Conservation (phyloP, 1,139 yeast species). For the Suhomyces bokatorum region DNA sequence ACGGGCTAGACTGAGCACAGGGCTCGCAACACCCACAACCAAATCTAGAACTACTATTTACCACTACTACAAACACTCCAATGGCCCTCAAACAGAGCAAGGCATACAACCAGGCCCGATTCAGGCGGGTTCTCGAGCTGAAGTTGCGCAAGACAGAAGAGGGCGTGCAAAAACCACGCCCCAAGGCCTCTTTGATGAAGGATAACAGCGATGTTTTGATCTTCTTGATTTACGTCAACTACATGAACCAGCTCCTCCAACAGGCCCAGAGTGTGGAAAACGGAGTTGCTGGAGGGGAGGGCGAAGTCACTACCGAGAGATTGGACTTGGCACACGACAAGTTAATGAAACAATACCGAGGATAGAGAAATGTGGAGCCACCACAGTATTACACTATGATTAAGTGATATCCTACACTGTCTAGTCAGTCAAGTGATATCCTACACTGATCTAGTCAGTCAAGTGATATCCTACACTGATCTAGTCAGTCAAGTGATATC, state of each 20-base stretch:
- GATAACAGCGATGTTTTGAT: conserved; percentile 47
- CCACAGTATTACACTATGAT: too few species aligned
- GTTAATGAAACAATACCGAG: conserved; percentile 30
- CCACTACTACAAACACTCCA: background rate
- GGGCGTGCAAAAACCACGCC: conserved; percentile 5
- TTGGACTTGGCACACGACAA: conserved; percentile 24
- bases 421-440: too few species aligned
- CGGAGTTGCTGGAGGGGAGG: conserved; percentile 29
- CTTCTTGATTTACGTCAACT: conserved; percentile 51
- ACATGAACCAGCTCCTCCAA: conserved; percentile 41
- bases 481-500: too few species aligned
- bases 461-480: too few species aligned
- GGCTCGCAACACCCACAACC: background rate
- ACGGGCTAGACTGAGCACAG: background rate
- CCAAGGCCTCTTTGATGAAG: conserved; percentile 23
- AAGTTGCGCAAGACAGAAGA: conserved; percentile 10
- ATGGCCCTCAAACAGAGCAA: conserved; percentile 14
- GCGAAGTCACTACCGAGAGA: conserved; percentile 19
- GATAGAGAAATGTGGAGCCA: conserved; percentile 16
- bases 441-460: too few species aligned
- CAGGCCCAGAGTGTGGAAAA: conserved; percentile 38
- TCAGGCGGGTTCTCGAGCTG: conserved; percentile 22
- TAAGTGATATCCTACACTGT: too few species aligned
- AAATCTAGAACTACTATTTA: background rate
- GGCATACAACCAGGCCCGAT: conserved; percentile 23